A percentile compares a stretch with the other conserved stretches of the same genome.
Evolutionary conservation across 176 grass and related monocot species (phyloP).

Genomic region (Avena insularis): DNA sequence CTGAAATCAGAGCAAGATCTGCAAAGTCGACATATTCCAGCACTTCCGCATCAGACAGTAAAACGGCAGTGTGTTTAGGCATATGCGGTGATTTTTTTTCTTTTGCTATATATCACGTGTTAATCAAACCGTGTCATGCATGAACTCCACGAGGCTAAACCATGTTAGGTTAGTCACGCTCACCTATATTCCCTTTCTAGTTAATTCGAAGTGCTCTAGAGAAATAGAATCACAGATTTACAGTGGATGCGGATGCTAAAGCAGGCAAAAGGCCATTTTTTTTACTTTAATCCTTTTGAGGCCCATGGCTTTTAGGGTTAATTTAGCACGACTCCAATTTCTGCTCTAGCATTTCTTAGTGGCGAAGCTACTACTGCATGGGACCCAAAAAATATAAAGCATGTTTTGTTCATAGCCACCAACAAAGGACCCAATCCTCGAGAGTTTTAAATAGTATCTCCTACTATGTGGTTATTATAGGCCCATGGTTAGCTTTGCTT

Average conservation of each 20-base stretch:
- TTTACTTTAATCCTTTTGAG: constrained; percentile 20
- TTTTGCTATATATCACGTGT: constrained; percentile 13
- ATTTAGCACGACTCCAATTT: neutral
- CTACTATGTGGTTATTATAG: neutral
- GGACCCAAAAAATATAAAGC: neutral
- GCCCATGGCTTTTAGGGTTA: constrained; percentile 25
- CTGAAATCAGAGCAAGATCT: too few relatives aligned
- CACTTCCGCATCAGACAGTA: too few relatives aligned
- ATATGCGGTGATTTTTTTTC: neutral
- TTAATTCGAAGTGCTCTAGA: constrained; percentile 14
- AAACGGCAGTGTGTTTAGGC: neutral
- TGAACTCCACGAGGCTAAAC: constrained; percentile 38
- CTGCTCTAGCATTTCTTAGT: constrained; percentile 42
- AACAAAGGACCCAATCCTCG: neutral
- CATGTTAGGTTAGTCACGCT: neutral
- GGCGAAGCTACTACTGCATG: constrained; percentile 47
- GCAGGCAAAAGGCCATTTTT: neutral
- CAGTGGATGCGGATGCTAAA: constrained; percentile 3
- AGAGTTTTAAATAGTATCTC: neutral
- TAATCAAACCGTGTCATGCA: constrained; percentile 31
- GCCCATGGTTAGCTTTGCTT: neutral
- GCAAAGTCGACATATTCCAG: too few relatives aligned
- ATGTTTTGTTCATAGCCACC: constrained; percentile 19
- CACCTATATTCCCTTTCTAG: constrained; percentile 7
- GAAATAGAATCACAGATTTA: constrained; percentile 11